These are phyloP conservation scores for Tieghemostelium lacteum DNA, from an alignment of 78 protist genomes.

Conservation along the genomic window DNA sequence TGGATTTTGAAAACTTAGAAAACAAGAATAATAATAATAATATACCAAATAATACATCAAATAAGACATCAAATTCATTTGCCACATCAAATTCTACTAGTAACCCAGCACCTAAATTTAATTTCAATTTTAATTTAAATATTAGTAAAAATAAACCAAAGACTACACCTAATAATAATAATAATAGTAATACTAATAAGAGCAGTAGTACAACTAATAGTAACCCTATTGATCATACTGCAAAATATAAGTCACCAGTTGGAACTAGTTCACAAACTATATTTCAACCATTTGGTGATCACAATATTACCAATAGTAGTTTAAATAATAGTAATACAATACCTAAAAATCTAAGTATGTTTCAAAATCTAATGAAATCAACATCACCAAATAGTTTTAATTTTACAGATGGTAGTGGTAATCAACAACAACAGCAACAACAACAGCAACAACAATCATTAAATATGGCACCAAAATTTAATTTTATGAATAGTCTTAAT, in stretches of 20 bases:
- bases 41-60: too few relatives aligned
- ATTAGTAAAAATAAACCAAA: too few relatives aligned
- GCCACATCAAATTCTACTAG: background rate
- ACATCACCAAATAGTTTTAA: conserved; percentile 15
- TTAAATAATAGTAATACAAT: too few relatives aligned
- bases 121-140: too few relatives aligned
- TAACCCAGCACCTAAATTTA: background rate
- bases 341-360: too few relatives aligned
- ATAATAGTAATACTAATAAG: background rate
- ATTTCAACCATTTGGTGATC: too few relatives aligned
- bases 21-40: background rate
- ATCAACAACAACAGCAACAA: conserved; percentile 16
- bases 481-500: too few relatives aligned
- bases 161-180: background rate
- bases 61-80: background rate
- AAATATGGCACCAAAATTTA: background rate
- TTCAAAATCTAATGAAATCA: background rate
- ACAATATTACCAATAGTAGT: too few relatives aligned
- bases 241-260: background rate
- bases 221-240: background rate
- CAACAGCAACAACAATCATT: conserved; percentile 1
- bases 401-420: too few relatives aligned
- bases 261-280: background rate
- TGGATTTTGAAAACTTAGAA: background rate
- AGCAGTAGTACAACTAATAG: background rate